Conservation (phyloP, 164 flowering plant species). For the Nymphaea thermarum region DNA sequence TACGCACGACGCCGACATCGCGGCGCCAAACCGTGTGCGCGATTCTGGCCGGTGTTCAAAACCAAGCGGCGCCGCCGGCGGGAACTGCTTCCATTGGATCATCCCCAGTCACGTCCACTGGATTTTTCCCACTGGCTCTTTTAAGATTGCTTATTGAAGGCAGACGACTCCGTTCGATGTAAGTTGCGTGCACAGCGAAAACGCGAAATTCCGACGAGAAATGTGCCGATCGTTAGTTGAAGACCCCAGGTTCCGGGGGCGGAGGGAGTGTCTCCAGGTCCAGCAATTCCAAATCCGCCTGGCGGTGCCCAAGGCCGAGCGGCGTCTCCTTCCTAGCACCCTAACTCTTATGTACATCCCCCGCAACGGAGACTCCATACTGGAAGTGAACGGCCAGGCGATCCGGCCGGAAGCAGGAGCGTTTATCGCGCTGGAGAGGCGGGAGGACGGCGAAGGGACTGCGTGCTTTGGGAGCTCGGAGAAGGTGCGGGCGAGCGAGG, state of each 20-base stretch:
- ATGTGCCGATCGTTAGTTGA: conserved; percentile 2
- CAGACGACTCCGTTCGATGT: not conserved
- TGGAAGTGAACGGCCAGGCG: conserved; percentile 32
- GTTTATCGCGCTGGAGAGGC: conserved; percentile 31
- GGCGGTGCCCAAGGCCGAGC: conserved; percentile 7
- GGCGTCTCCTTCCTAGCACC: conserved; percentile 21
- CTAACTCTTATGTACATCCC: conserved; percentile 53
- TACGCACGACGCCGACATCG: too few species aligned
- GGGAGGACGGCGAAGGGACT: not conserved
- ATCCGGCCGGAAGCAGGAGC: conserved; percentile 41
- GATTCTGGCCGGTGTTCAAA: too few species aligned
- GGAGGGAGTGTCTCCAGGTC: conserved; percentile 17
- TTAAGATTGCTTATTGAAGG: not conserved
- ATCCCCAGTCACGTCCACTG: too few species aligned
- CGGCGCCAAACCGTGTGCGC: too few species aligned
- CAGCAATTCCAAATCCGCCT: conserved; percentile 30
- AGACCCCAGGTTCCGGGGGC: not conserved
- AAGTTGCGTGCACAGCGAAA: not conserved
- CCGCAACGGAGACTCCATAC: conserved; percentile 24
- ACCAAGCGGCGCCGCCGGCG: too few species aligned
- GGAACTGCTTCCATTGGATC: too few species aligned
- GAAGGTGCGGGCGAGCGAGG: conserved; percentile 33
- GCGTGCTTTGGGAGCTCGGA: conserved; percentile 35
- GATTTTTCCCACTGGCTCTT: too few species aligned
- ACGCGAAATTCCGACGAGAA: conserved; percentile 8